These are phyloP conservation scores for Funneliformis mosseae DNA, from an alignment of 192 early-diverging fungal genomes.

Conservation along the genomic window DNA sequence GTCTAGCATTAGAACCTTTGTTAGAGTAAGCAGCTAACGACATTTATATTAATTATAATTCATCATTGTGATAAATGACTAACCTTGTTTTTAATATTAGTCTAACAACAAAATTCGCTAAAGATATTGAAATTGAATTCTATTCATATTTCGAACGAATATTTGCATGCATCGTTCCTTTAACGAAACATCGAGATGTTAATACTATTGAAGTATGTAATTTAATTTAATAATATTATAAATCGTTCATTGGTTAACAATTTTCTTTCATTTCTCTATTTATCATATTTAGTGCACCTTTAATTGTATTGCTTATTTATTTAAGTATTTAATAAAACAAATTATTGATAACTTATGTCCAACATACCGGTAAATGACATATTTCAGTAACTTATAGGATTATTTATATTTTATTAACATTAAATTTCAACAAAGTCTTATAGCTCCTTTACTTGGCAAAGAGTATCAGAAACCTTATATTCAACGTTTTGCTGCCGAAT, in stretches of 20 bases:
- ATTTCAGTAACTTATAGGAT: neutral
- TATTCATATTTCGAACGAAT: slow-evolving; percentile 74
- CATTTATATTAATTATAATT: neutral
- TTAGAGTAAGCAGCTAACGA: slow-evolving; percentile 65
- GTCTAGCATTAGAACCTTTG: slow-evolving; percentile 76
- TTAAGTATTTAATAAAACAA: slow-evolving; percentile 82
- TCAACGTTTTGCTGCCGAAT: slow-evolving; percentile 87
- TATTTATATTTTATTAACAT: neutral
- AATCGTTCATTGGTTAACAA: neutral
- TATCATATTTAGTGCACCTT: slow-evolving; percentile 63
- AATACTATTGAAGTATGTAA: slow-evolving; percentile 73
- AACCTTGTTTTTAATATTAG: slow-evolving; percentile 41
- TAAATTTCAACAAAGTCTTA: slow-evolving; percentile 46
- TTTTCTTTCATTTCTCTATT: neutral
- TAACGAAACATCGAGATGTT: slow-evolving; percentile 68
- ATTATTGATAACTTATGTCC: slow-evolving; percentile 69
- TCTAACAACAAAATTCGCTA: slow-evolving; percentile 78
- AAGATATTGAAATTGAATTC: slow-evolving; percentile 92
- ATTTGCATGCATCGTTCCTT: slow-evolving; percentile 63
- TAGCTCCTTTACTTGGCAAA: slow-evolving; percentile 72
- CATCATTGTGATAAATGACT: neutral
- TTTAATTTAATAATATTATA: neutral
- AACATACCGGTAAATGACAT: slow-evolving; percentile 60
- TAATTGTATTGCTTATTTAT: slow-evolving; percentile 86
- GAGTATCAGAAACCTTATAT: slow-evolving; percentile 72